These are phyloP conservation scores for Neopestalotiopsis sp. DNA, from an alignment of 2,329 filamentous ascomycete genomes.

Conservation along the genomic window DNA sequence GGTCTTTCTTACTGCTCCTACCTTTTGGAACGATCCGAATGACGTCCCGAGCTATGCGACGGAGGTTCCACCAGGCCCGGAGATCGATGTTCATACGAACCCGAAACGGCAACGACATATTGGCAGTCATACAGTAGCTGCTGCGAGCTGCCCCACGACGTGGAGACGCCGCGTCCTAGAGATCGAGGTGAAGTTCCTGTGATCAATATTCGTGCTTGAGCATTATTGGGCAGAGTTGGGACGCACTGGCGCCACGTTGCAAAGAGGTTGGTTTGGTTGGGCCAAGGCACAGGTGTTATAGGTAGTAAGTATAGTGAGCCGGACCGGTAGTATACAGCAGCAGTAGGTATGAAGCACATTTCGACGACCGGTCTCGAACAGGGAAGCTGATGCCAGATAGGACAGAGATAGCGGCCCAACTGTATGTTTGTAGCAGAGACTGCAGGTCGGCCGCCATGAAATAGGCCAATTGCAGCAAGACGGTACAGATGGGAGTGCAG, in stretches of 20 bases:
- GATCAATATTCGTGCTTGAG: slow-evolving; percentile 21
- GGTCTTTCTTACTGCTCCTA: neutral
- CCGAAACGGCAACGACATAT: slow-evolving; percentile 1
- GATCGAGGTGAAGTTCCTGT: slow-evolving; percentile 16
- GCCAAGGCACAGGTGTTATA: no score
- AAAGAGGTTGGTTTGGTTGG: slow-evolving; percentile 16
- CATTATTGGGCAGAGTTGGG: slow-evolving; percentile 18
- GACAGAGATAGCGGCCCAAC: slow-evolving; percentile 28
- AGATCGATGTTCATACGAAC: neutral
- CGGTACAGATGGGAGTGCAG: slow-evolving; percentile 20
- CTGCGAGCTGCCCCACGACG: slow-evolving; percentile 6
- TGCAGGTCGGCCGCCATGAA: slow-evolving; percentile 25
- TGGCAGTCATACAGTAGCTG: slow-evolving; percentile 4
- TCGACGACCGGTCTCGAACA: slow-evolving; percentile 17
- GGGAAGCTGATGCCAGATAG: slow-evolving; percentile 22
- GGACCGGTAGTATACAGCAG: slow-evolving; percentile 6
- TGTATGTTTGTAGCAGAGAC: slow-evolving; percentile 18
- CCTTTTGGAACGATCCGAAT: neutral
- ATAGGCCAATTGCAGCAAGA: slow-evolving; percentile 15
- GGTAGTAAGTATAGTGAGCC: slow-evolving; percentile 14
- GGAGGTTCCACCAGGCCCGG: slow-evolving; percentile 8
- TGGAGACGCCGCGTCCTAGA: neutral
- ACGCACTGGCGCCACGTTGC: slow-evolving; percentile 24
- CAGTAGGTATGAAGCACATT: slow-evolving; percentile 6
- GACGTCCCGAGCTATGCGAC: slow-evolving; percentile 15